Base-by-base conservation (phyloP, 2,329 filamentous ascomycete species). In the Colletotrichum sp. region DNA sequence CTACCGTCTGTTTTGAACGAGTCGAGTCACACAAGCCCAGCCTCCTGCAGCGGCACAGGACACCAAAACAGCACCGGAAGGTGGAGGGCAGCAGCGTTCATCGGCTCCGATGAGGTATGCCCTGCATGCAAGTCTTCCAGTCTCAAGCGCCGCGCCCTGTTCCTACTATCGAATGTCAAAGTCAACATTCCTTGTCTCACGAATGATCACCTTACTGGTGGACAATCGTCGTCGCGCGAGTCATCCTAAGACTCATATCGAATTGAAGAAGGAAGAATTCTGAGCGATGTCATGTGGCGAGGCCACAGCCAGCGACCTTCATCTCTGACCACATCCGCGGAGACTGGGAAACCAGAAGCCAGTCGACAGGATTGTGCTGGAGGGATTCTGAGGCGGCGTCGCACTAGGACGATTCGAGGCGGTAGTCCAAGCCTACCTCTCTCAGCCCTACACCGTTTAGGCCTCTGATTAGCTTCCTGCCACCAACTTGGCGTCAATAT, bases 401-500 rank as follows among this genome's bases (percentile, higher is more conserved):
- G 67, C 34, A 72, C 39, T 55, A 63, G 62, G 68, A 52, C 69
- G 25, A 8, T 61, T 44, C 39, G 29, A 68, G 73, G 63, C 32
- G 32, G 30, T 22, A 68, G n/a, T 29, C 36, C 73, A 72, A 27
- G 29, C n/a, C 22, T 12, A 63, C 65, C 57, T 59, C 57, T 72
- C 69, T 76, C 73, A 76, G 73, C 73, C 73, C 73, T 76, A 76
- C 69, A 76, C 64, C 70, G 70, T 73, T 73, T 69, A 11, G 73
- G 57, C 73, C 64, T 76, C 49, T 49, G 65, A 63, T 55, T 69
- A 73, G 70, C 59, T 52, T 52, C 57, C 52, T 69, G 64, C 64
- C 59, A 69, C 64, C 57, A 76, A 73, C 73, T 76, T 69, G 64
- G 73, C 70, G 73, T 65, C 59, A 49, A 30, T 15, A 59, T 29